Evolutionary conservation across 768 basidiomycete genomes (phyloP), one percentile per base, ranked within the genome.

Genomic region (Lenzites betulinus): DNA sequence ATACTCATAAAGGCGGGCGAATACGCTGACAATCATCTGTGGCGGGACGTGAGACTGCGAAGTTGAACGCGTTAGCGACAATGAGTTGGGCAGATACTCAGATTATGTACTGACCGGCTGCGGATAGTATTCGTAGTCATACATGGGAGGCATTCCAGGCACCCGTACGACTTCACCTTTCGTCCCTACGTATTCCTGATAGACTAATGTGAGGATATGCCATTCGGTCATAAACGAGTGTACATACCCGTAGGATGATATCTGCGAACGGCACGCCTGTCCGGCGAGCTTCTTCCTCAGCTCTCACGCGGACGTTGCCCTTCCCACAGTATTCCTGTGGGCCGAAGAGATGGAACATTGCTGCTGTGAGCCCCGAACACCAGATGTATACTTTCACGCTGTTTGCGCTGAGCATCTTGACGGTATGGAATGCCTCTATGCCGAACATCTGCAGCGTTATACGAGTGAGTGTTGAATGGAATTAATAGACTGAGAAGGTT

Each of bases 61-160:
- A 26, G 6, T n/a, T 8, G n/a, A n/a, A n/a, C n/a, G n/a, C n/a
- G n/a, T n/a, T n/a, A n/a, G n/a, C n/a, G n/a, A n/a, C n/a, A n/a
- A n/a, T n/a, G n/a, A n/a, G n/a, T n/a, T n/a, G n/a, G n/a, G n/a
- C n/a, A n/a, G n/a, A n/a, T n/a, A n/a, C n/a, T n/a, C n/a, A n/a
- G n/a, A n/a, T n/a, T n/a, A n/a, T n/a, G n/a, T 18, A 55, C 59
- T 39, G n/a, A 67, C 67, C 3, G 58, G 26, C 44, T 69, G 69
- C 7, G 67, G 66, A 20, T 54, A 22, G 26, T 57, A 42, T 49
- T 68, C 69, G 36, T 67, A 62, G 42, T 65, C 60, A 25, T 68
- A 67, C 59, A 70, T 66, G 7, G 64, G 58, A 26, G 67, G 67
- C 25, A 69, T 23, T 0, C 66, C 66, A 1, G 67, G 67, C 7